Percentiles rank a stretch among this genome's conserved stretches.
Evolutionary conservation across 2,329 filamentous ascomycete species (phyloP).

Genomic region (Colletotrichum falcatum): DNA sequence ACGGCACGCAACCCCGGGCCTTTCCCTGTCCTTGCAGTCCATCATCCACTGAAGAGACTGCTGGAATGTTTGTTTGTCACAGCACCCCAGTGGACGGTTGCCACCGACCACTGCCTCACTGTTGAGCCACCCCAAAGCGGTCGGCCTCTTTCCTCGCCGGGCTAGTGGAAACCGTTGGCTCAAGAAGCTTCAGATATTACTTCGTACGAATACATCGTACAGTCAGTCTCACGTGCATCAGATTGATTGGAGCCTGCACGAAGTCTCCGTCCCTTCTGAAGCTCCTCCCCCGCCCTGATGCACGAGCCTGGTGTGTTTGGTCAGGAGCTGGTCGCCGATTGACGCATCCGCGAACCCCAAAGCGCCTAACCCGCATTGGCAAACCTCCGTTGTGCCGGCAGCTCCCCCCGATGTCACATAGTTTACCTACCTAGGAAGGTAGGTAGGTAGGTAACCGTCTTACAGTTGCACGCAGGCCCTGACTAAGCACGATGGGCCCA

Average conservation of each 20-base stretch:
- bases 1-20: conserved; percentile 17
- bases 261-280: background rate
- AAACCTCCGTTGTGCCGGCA: conserved; percentile 15
- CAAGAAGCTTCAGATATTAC: conserved; percentile 5
- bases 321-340: background rate
- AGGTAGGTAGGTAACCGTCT: no score
- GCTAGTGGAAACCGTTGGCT: background rate
- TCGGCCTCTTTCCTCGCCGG: background rate
- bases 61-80: background rate
- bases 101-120: background rate
- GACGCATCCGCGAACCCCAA: background rate
- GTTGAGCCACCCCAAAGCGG: background rate
- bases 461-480: no score
- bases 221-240: background rate
- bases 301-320: background rate
- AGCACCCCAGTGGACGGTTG: background rate
- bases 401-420: background rate
- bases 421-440: no score
- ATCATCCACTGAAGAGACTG: background rate
- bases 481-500: conserved; percentile 5
- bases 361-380: conserved; percentile 12
- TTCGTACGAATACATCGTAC: no score
- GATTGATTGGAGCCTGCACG: background rate
- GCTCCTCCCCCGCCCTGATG: background rate
- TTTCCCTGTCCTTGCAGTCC: conserved; percentile 30